Conservation (phyloP, 768 basidiomycete genomes). For the Leccinum arenicola region DNA sequence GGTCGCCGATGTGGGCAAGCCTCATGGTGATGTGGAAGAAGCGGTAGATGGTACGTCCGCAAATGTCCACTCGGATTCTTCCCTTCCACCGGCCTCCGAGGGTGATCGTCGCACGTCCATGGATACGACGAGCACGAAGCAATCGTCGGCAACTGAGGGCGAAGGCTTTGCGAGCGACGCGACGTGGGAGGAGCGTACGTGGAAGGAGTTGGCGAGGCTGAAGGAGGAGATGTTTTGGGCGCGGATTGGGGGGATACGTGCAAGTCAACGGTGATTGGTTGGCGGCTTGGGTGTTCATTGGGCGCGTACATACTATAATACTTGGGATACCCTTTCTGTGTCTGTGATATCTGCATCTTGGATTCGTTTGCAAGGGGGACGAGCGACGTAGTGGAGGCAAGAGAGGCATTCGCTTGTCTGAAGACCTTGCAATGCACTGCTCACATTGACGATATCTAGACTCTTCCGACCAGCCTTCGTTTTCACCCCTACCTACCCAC, state of each 20-base stretch:
- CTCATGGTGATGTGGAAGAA: not conserved
- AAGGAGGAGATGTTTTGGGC: slow-evolving; percentile 89
- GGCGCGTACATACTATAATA: not conserved
- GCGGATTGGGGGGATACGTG: slow-evolving; percentile 54
- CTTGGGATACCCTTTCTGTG: not conserved
- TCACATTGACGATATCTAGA: not conserved
- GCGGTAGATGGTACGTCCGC: not conserved
- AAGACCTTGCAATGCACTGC: too few species aligned
- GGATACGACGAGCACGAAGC: slow-evolving; percentile 26
- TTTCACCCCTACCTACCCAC: not conserved
- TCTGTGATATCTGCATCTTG: not conserved
- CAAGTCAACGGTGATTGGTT: slow-evolving; percentile 3
- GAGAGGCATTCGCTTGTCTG: too few species aligned
- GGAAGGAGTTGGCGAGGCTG: slow-evolving; percentile 72
- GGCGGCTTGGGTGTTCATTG: not conserved
- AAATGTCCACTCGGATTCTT: not conserved
- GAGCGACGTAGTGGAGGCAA: too few species aligned
- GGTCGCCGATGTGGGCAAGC: not conserved
- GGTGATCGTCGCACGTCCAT: slow-evolving; percentile 14
- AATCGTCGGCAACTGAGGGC: slow-evolving; percentile 22
- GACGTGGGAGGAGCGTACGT: slow-evolving; percentile 85
- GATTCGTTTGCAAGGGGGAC: too few species aligned
- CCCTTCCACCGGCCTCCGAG: not conserved
- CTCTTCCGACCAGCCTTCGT: not conserved
- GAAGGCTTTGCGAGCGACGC: slow-evolving; percentile 58